phyloP scores from a whole-genome alignment of 345 rosid genomes.

The Camelina hispida region DNA sequence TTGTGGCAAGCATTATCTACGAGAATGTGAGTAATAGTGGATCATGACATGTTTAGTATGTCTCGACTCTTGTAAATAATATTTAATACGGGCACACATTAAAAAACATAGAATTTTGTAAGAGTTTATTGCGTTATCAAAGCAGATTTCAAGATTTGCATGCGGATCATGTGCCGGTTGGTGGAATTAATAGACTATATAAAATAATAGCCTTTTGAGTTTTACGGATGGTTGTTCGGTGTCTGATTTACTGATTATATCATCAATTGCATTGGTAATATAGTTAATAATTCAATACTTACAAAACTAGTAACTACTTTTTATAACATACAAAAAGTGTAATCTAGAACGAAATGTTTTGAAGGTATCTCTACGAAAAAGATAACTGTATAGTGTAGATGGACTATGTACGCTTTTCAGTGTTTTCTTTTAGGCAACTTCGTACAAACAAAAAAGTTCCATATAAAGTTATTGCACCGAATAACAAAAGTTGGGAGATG shows the following conservation, averaged over 20 bases:
- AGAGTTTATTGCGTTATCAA: neutral
- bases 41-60: constrained; percentile 39
- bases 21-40: constrained; percentile 35
- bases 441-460: neutral
- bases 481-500: neutral
- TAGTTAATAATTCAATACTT: neutral
- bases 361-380: neutral
- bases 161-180: constrained; percentile 44
- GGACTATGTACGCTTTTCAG: neutral
- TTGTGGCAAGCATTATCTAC: constrained; percentile 42
- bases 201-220: constrained; percentile 16
- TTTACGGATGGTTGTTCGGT: constrained; percentile 34
- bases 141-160: constrained; percentile 16
- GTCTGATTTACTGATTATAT: neutral
- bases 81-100: neutral
- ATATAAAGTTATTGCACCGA: neutral
- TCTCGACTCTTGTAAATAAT: constrained; percentile 16
- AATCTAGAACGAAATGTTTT: neutral
- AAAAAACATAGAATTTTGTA: neutral
- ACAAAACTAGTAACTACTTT: neutral
- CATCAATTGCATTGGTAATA: neutral
- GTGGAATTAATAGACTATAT: constrained; percentile 28
- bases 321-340: neutral
- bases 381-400: neutral
- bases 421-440: neutral